These are phyloP conservation scores for Eucalyptus brandiana DNA, from an alignment of 345 rosid species.

Conservation along the genomic window DNA sequence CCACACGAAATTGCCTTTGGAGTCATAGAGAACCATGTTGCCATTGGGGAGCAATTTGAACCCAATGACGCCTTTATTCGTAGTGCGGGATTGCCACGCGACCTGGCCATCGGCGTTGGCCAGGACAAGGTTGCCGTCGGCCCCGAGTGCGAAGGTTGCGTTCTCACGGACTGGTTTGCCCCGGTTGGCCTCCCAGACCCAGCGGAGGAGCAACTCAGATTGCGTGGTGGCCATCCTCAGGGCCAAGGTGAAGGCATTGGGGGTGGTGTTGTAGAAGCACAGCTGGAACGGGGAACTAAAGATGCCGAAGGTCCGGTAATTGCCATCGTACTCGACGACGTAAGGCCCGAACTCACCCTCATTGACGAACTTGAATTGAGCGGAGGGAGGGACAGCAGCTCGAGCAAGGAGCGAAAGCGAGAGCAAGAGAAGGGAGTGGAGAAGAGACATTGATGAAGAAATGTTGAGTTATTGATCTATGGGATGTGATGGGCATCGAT, in stretches of 20 bases:
- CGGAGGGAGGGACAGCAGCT: slow-evolving; percentile 22
- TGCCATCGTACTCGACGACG: slow-evolving; percentile 21
- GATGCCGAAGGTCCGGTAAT: slow-evolving; percentile 11
- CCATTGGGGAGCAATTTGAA: slow-evolving; percentile 44
- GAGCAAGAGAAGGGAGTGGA: background rate
- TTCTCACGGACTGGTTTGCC: slow-evolving; percentile 54
- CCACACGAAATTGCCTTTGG: slow-evolving; percentile 30
- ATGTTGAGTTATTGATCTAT: background rate
- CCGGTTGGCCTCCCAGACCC: slow-evolving; percentile 75
- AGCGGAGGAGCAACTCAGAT: slow-evolving; percentile 20
- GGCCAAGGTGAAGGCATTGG: slow-evolving; percentile 58
- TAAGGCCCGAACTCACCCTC: slow-evolving; percentile 24
- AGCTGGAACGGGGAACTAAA: slow-evolving; percentile 30
- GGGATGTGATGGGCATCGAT: background rate
- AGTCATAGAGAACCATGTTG: slow-evolving; percentile 47
- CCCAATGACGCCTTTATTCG: slow-evolving; percentile 46
- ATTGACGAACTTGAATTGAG: slow-evolving; percentile 21
- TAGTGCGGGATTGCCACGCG: slow-evolving; percentile 55
- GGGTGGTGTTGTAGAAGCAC: slow-evolving; percentile 53
- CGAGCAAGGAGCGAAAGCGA: background rate
- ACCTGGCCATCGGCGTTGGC: slow-evolving; percentile 47
- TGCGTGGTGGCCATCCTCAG: slow-evolving; percentile 29
- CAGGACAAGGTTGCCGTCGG: slow-evolving; percentile 41
- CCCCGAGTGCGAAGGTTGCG: slow-evolving; percentile 33
- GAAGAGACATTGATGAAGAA: background rate